Evolutionary conservation across 2,329 filamentous ascomycete species (phyloP), one percentile per base, ranked within the genome.

Genomic region (Colletotrichum sp.): DNA sequence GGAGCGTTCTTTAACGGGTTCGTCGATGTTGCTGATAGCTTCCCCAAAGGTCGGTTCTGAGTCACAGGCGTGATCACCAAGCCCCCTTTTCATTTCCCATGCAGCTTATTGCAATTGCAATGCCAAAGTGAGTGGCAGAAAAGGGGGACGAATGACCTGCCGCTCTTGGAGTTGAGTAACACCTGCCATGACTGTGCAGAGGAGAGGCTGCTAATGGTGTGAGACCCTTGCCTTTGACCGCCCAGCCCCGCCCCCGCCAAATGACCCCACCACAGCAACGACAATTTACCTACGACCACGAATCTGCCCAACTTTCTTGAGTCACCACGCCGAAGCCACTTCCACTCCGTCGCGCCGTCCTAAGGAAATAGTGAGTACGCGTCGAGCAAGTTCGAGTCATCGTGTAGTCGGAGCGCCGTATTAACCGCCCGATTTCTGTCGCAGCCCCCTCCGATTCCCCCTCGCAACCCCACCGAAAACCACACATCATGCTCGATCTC

Each of bases 401-500:
- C 6, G 6, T n/a, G 6, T 24, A n/a, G 6, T n/a, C 13, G 24
- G 28, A 52, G 10, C 32, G 2, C 3, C 16, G 24, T 44, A 64
- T 36, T 69, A 69, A 76, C 16, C 2, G 59, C 18, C 13, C 13
- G 6, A 49, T 4, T 15, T n/a, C 5, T 16, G 16, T 16, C 26
- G 24, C 30, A 76, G 71, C 30, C 57, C 65, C 59, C 26, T 44
- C 21, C 65, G 15, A 34, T 30, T 60, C 28, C 49, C 34, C 21
- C 9, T 36, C 32, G 34, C n/a, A 36, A 39, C 24, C 65, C 18
- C 36, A 72, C 44, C 57, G 26, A 71, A 63, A 68, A 76, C 62
- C 71, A 30, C 32, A 39, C 65, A 74, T 24, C 65, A 95, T 95
- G 94, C 89, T 95, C 80, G 95, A 96, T 88, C 89, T 95, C 72